Conservation (phyloP, 345 rosid species). For the Eucalyptus tenuipes region DNA sequence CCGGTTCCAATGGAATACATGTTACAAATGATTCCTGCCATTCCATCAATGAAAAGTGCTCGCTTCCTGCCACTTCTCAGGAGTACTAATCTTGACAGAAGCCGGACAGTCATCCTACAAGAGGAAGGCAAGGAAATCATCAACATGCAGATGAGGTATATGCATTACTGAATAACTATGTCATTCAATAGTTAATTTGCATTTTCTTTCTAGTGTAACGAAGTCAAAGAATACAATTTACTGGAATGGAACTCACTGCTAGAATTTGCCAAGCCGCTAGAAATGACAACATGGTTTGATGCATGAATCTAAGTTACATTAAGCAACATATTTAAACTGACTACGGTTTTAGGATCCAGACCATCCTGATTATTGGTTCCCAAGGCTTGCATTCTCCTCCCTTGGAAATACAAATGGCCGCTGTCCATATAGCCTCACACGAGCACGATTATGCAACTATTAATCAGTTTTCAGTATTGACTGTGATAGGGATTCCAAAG, state of each 20-base stretch:
- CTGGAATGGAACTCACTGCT: neutral
- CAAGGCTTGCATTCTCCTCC: neutral
- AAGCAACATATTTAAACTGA: neutral
- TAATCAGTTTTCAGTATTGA: neutral
- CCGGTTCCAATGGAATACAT: constrained; percentile 4
- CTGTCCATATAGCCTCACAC: neutral
- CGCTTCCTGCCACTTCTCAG: neutral
- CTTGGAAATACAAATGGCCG: neutral
- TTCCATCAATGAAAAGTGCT: neutral
- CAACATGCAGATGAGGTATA: constrained; percentile 7
- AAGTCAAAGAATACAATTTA: neutral
- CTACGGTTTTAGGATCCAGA: neutral
- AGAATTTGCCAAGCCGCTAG: neutral
- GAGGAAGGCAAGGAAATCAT: constrained; percentile 2
- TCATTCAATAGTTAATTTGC: neutral
- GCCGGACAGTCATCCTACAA: neutral
- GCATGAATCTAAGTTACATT: neutral
- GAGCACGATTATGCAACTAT: neutral
- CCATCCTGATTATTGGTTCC: neutral
- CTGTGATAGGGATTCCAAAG: neutral
- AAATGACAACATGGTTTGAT: neutral
- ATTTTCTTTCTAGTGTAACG: neutral
- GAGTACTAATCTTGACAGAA: neutral
- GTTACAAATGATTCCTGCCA: neutral
- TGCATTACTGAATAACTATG: neutral